Evolutionary conservation across 345 rosid species (phyloP).

Genomic region (Salix dunnii): DNA sequence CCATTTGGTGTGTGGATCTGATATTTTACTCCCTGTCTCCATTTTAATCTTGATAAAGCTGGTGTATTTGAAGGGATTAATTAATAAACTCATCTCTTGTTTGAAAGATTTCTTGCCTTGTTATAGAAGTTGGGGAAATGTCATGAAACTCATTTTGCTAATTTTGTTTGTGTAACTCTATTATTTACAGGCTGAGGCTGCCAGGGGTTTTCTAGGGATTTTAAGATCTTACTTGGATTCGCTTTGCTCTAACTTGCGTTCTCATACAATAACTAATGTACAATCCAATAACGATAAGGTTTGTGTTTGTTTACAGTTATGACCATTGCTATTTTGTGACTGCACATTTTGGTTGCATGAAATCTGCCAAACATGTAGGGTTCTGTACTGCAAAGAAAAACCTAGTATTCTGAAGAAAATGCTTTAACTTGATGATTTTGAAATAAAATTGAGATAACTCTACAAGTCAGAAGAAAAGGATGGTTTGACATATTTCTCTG

Average conservation of each 20-base stretch:
- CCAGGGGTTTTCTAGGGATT: conserved; percentile 67
- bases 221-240: conserved; percentile 73
- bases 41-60: background rate
- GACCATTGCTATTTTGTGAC: background rate
- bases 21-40: background rate
- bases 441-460: background rate
- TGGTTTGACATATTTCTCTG: background rate
- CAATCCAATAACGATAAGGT: conserved; percentile 98
- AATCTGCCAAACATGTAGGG: background rate
- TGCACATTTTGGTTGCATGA: background rate
- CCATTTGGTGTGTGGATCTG: background rate
- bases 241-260: conserved; percentile 85
- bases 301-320: conserved; percentile 6
- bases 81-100: too few relatives aligned
- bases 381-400: background rate
- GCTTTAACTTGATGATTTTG: too few relatives aligned
- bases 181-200: conserved; percentile 68
- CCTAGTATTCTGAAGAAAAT: background rate
- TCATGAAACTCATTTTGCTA: background rate
- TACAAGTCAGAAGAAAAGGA: background rate
- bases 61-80: background rate
- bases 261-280: conserved; percentile 94
- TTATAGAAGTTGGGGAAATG: too few relatives aligned
- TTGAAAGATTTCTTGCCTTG: background rate
- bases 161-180: background rate